Evolutionary conservation across 768 basidiomycete genomes (phyloP), one percentile per base, ranked within the genome.

Genomic region (Lentinula raphanica): DNA sequence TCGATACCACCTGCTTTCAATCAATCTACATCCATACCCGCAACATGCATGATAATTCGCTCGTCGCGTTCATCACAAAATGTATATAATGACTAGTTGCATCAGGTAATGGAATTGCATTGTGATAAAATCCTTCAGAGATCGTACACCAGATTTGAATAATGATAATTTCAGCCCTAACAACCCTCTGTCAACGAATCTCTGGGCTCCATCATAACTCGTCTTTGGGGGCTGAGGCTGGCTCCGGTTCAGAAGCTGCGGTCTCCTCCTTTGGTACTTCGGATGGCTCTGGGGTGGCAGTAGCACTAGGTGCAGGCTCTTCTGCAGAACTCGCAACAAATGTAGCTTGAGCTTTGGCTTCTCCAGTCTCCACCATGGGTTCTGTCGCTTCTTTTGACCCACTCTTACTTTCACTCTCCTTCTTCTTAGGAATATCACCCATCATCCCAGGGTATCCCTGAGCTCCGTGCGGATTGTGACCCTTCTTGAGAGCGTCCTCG

Each of bases 361-460:
- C 50, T 15, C 29, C 42, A 29, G 42, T 36, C 27, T 39, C 51
- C 17, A 15, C 25, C 23, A n/a, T 21, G 6, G 51, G 21, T 27
- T 38, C 25, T 11, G 3, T n/a, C n/a, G n/a, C 51, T 45, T 48
- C 57, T 46, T 48, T 58, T 25, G 48, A 49, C 12, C 56, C 62
- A 62, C 54, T 63, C 48, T 46, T 57, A 59, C 21, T 56, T 60
- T 54, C 51, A 57, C 46, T 62, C 55, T 23, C 21, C 48, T 42
- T 38, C 45, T 45, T 50, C 35, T 58, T 66, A 51, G 71, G 74
- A 54, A 71, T 65, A 39, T 63, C 63, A 12, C 74, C 75, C 71
- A 74, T 74, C 74, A 76, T 74, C 17, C 76, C 76, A 28, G 67
- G 69, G 58, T 72, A 77, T 21, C 78, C 80, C 60, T 79, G 60